Conservation (phyloP, 2,329 filamentous ascomycete species). For the Cordyceps militaris region DNA sequence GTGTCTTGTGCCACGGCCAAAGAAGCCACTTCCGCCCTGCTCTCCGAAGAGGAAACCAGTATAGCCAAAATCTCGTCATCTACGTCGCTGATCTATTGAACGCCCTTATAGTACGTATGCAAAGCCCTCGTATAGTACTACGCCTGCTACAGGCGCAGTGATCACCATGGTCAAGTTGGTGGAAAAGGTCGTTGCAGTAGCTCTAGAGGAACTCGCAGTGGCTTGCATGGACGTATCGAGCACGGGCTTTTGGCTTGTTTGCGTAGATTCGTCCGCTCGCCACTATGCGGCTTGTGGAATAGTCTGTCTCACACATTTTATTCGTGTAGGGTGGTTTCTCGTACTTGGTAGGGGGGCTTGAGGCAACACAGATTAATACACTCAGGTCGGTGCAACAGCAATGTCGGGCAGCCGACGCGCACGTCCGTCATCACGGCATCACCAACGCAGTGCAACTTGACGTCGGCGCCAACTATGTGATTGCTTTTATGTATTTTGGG, state of each 20-base stretch:
- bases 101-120: neutral
- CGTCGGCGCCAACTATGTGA: conserved; percentile 2
- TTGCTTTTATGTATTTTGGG: conserved; percentile 3
- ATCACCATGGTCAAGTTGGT: neutral
- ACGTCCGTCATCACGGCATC: neutral
- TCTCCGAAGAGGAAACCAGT: neutral
- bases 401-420: neutral
- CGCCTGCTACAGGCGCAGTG: neutral
- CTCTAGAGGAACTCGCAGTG: neutral
- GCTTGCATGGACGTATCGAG: neutral
- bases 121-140: neutral
- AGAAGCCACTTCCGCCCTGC: neutral
- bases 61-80: neutral
- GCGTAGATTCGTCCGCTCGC: neutral
- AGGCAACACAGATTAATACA: neutral
- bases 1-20: neutral
- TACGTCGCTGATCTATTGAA: neutral
- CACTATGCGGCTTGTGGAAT: neutral
- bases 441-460: conserved; percentile 1
- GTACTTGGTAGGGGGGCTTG: neutral
- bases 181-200: neutral
- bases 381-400: neutral
- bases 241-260: neutral
- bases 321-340: neutral
- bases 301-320: neutral